Evolutionary conservation across 768 basidiomycete species (phyloP).

Genomic region (Mrakia gelida): DNA sequence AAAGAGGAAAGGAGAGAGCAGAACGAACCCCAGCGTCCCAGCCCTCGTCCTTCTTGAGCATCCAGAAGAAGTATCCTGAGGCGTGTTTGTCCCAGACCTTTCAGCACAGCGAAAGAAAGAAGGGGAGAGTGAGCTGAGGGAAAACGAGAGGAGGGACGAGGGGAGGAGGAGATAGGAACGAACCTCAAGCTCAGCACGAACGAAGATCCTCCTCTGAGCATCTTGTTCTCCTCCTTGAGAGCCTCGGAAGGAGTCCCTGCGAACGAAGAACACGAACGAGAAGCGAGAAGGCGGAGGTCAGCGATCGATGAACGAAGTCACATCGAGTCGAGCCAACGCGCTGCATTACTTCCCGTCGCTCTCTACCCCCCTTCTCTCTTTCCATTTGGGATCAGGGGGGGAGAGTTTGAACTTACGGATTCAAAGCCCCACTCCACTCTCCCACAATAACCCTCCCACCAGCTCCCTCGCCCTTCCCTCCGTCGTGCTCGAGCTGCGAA

Average conservation of each 20-base stretch:
- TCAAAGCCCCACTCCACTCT: slow-evolving; percentile 74
- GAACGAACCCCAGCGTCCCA: slow-evolving; percentile 56
- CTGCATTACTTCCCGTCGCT: too few species aligned
- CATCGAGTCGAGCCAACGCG: too few species aligned
- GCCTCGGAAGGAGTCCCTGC: slow-evolving; percentile 50
- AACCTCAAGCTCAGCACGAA: slow-evolving; percentile 57
- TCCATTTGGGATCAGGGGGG: too few species aligned
- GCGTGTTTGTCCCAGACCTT: slow-evolving; percentile 51
- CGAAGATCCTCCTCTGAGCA: slow-evolving; percentile 51
- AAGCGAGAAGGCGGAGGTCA: background rate
- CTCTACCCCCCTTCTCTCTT: too few species aligned
- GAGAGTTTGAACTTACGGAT: slow-evolving; percentile 48
- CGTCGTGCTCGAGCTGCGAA: slow-evolving; percentile 35
- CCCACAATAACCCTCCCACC: slow-evolving; percentile 62
- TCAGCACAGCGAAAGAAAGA: background rate
- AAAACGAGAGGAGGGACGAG: background rate
- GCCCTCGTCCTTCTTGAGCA: slow-evolving; percentile 62
- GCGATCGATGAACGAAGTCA: too few species aligned
- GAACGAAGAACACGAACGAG: background rate
- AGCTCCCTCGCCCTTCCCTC: slow-evolving; percentile 43
- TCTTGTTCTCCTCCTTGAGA: slow-evolving; percentile 48
- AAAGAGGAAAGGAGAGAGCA: slow-evolving; percentile 44
- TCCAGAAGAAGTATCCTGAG: slow-evolving; percentile 81
- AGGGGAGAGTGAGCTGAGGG: background rate
- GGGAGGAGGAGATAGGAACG: background rate